A percentile compares a stretch with the other conserved stretches of the same genome.
phyloP scores from a whole-genome alignment of 2,329 filamentous ascomycete genomes.

The Mycosphaerelloides madeirae region DNA sequence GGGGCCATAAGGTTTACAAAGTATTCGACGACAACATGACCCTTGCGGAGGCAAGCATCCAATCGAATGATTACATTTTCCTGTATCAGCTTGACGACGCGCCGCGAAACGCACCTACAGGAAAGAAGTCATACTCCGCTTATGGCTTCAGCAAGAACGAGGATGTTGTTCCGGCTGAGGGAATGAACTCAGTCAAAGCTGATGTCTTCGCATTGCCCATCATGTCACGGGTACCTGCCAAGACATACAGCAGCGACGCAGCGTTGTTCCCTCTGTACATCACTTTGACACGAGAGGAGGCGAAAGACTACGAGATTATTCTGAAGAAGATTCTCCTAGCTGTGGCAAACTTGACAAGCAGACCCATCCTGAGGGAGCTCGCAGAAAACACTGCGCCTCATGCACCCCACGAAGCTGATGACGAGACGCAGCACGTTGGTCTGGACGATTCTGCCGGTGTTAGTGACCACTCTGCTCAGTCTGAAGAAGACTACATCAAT shows the following conservation, averaged over 20 bases:
- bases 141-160: slow-evolving; percentile 39
- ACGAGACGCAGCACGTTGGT: slow-evolving; percentile 46
- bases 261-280: slow-evolving; percentile 56
- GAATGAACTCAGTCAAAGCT: slow-evolving; percentile 58
- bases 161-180: slow-evolving; percentile 41
- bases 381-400: slow-evolving; percentile 13
- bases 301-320: slow-evolving; percentile 64
- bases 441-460: slow-evolving; percentile 50
- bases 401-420: slow-evolving; percentile 8
- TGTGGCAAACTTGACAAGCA: slow-evolving; percentile 70
- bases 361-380: slow-evolving; percentile 55
- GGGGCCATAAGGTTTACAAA: slow-evolving; percentile 79
- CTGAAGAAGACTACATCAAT: slow-evolving; percentile 87
- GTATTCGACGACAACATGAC: slow-evolving; percentile 66
- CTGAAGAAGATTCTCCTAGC: slow-evolving; percentile 74
- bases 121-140: slow-evolving; percentile 46
- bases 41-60: slow-evolving; percentile 67
- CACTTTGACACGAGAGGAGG: slow-evolving; percentile 68
- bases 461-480: slow-evolving; percentile 72
- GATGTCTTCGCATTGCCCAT: slow-evolving; percentile 67
- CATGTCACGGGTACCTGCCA: slow-evolving; percentile 47
- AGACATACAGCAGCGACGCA: background rate
- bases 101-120: slow-evolving; percentile 71
- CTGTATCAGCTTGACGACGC: slow-evolving; percentile 73
- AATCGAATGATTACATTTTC: slow-evolving; percentile 56